phyloP scores from a whole-genome alignment of 192 early-diverging fungal species.

The Coemansia sp. region DNA sequence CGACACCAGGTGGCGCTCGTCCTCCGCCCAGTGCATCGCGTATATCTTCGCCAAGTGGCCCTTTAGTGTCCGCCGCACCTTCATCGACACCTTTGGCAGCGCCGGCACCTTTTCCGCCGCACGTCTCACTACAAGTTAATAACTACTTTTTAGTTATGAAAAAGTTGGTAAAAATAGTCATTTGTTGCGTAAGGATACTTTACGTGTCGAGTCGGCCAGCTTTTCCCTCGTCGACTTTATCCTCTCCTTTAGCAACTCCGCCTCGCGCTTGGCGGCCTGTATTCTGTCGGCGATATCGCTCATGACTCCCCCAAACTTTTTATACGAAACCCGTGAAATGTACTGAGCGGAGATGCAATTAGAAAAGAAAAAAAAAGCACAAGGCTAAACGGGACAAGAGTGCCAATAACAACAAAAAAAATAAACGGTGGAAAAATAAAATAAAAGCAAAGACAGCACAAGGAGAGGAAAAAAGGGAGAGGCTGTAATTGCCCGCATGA shows the following conservation, averaged over 20 bases:
- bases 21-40: conserved; percentile 98
- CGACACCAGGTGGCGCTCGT: conserved; percentile 95
- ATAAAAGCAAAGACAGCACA: conserved; percentile 3
- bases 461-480: neutral
- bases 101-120: conserved; percentile 86
- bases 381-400: neutral
- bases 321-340: neutral
- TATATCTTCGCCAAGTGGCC: conserved; percentile 99
- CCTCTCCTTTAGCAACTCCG: conserved; percentile 93
- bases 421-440: conserved; percentile 5
- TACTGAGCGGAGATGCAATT: conserved; percentile 1
- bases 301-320: conserved; percentile 5
- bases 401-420: neutral
- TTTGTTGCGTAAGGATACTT: conserved; percentile 31
- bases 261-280: conserved; percentile 86
- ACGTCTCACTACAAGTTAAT: conserved; percentile 66
- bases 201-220: conserved; percentile 95
- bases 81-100: conserved; percentile 89
- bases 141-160: neutral
- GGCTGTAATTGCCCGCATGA: conserved; percentile 3
- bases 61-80: conserved; percentile 94
- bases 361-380: conserved; percentile 1
- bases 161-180: too few species aligned
- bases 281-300: conserved; percentile 90
- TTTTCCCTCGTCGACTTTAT: conserved; percentile 94